These are phyloP conservation scores for Brassica incana DNA, from an alignment of 345 rosid species.

Conservation along the genomic window DNA sequence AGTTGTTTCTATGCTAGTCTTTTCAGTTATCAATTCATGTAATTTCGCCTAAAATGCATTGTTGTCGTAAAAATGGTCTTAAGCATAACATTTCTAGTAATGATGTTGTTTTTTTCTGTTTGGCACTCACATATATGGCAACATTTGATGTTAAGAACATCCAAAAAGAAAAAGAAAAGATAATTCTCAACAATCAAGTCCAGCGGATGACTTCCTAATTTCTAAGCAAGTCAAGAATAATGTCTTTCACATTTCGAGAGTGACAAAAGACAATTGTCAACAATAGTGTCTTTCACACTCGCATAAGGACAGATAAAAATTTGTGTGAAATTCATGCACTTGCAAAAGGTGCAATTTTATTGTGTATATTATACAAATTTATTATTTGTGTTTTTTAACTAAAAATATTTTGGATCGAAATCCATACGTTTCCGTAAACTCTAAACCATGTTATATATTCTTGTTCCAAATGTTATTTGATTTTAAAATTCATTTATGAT, in stretches of 20 bases:
- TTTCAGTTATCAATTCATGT: background rate
- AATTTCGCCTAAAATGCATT: background rate
- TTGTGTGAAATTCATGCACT: background rate
- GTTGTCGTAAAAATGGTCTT: background rate
- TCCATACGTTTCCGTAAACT: background rate
- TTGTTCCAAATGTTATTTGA: background rate
- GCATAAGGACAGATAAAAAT: background rate
- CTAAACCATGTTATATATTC: background rate
- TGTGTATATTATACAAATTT: background rate
- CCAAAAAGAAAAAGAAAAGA: background rate
- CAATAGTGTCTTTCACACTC: background rate
- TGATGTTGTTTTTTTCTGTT: background rate
- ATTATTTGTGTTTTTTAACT: background rate
- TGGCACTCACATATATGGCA: slow-evolving; percentile 38
- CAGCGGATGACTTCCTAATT: background rate
- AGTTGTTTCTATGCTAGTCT: background rate
- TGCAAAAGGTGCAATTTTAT: background rate
- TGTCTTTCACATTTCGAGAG: background rate
- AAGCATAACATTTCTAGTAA: background rate
- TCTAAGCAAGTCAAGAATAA: background rate
- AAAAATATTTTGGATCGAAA: background rate
- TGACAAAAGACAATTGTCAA: background rate
- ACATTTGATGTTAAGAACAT: background rate
- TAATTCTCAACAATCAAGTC: background rate
- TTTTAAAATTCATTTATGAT: background rate